These are phyloP conservation scores for Blastocystis hominis DNA, from an alignment of 352 stramenopile genomes.

Conservation along the genomic window DNA sequence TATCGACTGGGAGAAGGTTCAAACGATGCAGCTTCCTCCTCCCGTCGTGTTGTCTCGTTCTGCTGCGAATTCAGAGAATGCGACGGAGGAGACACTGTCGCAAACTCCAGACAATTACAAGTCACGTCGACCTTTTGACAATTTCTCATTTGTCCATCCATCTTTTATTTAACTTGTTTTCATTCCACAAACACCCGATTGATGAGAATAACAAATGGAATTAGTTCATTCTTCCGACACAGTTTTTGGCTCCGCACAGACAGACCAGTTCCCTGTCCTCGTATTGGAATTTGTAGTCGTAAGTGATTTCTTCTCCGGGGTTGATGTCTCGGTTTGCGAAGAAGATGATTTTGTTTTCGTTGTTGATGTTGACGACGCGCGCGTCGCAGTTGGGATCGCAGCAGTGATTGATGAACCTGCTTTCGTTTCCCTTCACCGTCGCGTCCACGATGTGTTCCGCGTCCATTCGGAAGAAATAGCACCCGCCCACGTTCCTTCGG, in stretches of 20 bases:
- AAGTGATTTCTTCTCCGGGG: conserved; percentile 35
- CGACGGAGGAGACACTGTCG: not conserved
- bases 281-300: conserved; percentile 57
- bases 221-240: conserved; percentile 10
- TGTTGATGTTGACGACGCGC: conserved; percentile 45
- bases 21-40: not conserved
- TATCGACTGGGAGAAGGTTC: conserved; percentile 70
- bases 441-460: conserved; percentile 50
- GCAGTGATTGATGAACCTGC: conserved; percentile 55
- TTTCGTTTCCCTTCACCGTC: conserved; percentile 47
- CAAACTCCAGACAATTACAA: not conserved
- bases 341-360: conserved; percentile 55
- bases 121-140: not conserved
- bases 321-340: conserved; percentile 3
- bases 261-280: conserved; percentile 25
- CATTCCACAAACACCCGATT: not conserved
- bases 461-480: conserved; percentile 57
- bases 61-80: not conserved
- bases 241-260: conserved; percentile 8
- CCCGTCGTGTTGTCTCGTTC: not conserved
- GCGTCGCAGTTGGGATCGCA: conserved; percentile 55
- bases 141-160: not conserved
- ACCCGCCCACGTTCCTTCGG: not conserved
- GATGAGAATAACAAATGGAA: not conserved
- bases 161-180: no score